These are phyloP conservation scores for Fusarium nelsonii DNA, from an alignment of 2,329 filamentous ascomycete genomes.

Conservation along the genomic window DNA sequence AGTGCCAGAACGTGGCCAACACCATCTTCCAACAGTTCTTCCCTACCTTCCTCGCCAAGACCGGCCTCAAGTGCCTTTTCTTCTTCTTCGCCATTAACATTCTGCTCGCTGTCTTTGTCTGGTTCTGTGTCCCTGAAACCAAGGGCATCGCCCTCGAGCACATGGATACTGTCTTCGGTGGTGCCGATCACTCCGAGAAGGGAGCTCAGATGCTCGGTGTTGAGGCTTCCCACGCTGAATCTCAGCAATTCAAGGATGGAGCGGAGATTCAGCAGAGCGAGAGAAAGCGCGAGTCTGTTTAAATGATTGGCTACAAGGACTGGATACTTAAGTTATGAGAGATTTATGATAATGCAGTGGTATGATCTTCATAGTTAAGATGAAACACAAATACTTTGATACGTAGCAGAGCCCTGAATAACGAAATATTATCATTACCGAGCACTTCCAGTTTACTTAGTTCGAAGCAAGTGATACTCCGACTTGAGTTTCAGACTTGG, in stretches of 20 bases:
- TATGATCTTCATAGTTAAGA: slow-evolving; percentile 8
- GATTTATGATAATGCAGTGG: neutral
- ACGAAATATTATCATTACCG: neutral
- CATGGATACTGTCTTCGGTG: slow-evolving; percentile 71
- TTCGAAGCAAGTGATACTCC: neutral
- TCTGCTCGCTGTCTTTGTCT: slow-evolving; percentile 63
- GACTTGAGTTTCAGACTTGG: neutral
- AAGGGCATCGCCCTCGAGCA: slow-evolving; percentile 69
- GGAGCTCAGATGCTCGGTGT: slow-evolving; percentile 48
- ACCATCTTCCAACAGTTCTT: slow-evolving; percentile 78
- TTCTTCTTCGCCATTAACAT: slow-evolving; percentile 55
- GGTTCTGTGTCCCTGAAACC: slow-evolving; percentile 65
- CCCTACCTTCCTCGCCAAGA: slow-evolving; percentile 72
- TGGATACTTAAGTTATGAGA: neutral
- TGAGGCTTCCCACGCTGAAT: slow-evolving; percentile 13
- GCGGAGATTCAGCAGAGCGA: slow-evolving; percentile 41
- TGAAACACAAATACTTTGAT: neutral
- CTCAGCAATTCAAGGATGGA: slow-evolving; percentile 43
- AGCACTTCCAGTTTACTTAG: neutral
- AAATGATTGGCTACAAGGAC: neutral
- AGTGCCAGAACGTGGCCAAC: slow-evolving; percentile 74
- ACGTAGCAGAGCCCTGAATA: slow-evolving; percentile 1
- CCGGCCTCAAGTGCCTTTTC: slow-evolving; percentile 58
- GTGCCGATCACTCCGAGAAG: slow-evolving; percentile 47
- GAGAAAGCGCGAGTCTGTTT: slow-evolving; percentile 43